A percentile compares a stretch with the other conserved stretches of the same genome.
Evolutionary conservation across 257 asterid species (phyloP).

Genomic region (Leonotis leonurus): DNA sequence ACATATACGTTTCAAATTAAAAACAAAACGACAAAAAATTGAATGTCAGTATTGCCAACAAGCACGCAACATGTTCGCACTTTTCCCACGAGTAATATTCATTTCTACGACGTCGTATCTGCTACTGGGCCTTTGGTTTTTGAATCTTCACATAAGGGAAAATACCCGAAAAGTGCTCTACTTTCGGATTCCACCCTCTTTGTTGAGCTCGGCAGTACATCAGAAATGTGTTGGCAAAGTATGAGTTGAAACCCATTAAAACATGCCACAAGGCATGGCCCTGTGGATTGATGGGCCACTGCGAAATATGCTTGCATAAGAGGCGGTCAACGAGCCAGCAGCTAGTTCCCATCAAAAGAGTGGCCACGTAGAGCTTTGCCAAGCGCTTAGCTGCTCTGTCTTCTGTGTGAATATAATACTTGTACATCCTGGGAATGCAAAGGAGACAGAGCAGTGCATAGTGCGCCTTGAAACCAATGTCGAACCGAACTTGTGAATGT

Average conservation of each 20-base stretch:
- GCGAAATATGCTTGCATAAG: slow-evolving; percentile 47
- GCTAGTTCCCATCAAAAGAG: slow-evolving; percentile 45
- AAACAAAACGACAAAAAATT: slow-evolving; percentile 14
- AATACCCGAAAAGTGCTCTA: slow-evolving; percentile 48
- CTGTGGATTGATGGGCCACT: slow-evolving; percentile 66
- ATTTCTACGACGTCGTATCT: no score
- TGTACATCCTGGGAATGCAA: slow-evolving; percentile 89
- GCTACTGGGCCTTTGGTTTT: slow-evolving; percentile 75
- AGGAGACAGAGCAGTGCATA: slow-evolving; percentile 86
- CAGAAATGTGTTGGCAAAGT: slow-evolving; percentile 74
- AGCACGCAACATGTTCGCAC: slow-evolving; percentile 18
- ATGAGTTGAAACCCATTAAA: slow-evolving; percentile 84
- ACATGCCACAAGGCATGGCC: slow-evolving; percentile 95
- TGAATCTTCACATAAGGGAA: slow-evolving; percentile 75
- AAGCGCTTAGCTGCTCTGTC: slow-evolving; percentile 67
- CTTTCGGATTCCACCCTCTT: slow-evolving; percentile 77
- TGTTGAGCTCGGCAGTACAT: slow-evolving; percentile 97
- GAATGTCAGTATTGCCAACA: slow-evolving; percentile 25
- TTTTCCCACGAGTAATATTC: background rate
- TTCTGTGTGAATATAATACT: slow-evolving; percentile 74
- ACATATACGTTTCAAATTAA: slow-evolving; percentile 42
- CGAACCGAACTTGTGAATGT: slow-evolving; percentile 65
- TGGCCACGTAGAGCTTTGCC: slow-evolving; percentile 56
- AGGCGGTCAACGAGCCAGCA: slow-evolving; percentile 77
- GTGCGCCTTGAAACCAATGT: slow-evolving; percentile 67